Conservation (phyloP, 768 basidiomycete species). For the Mycena maculata region DNA sequence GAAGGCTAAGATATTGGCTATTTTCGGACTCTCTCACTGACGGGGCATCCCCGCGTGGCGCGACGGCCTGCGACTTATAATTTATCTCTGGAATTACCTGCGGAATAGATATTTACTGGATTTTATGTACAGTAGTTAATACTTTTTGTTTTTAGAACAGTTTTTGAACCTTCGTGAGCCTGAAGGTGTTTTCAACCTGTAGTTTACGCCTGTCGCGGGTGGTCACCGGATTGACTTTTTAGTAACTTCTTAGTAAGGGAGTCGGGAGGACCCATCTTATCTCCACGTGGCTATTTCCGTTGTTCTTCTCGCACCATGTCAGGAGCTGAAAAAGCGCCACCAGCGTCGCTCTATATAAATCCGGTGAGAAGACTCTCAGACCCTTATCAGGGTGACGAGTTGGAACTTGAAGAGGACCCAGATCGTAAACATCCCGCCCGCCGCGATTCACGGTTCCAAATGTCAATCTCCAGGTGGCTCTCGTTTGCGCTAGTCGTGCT, state of each 20-base stretch:
- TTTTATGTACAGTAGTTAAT: not conserved
- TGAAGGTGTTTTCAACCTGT: too few species aligned
- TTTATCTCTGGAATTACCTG: not conserved
- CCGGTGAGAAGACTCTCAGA: conserved; percentile 15
- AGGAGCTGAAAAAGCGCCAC: conserved; percentile 14
- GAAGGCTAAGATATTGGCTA: not conserved
- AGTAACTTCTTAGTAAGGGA: too few species aligned
- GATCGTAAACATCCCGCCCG: not conserved
- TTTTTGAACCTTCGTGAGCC: too few species aligned
- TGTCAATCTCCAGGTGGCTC: conserved; percentile 6
- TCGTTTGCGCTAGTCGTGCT: conserved; percentile 8
- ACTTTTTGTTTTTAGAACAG: too few species aligned
- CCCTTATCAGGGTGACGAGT: conserved; percentile 9
- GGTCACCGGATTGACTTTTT: too few species aligned
- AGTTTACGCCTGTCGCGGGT: too few species aligned
- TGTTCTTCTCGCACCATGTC: too few species aligned
- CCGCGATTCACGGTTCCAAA: not conserved
- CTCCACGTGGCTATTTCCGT: too few species aligned
- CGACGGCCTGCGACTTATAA: not conserved
- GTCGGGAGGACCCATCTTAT: too few species aligned
- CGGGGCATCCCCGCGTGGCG: not conserved
- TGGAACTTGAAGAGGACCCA: not conserved
- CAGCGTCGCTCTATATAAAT: not conserved
- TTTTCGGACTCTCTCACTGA: not conserved
- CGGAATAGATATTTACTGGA: conserved; percentile 10